Conservation (phyloP, 2,329 filamentous ascomycete species). For the Colletotrichum salicis region DNA sequence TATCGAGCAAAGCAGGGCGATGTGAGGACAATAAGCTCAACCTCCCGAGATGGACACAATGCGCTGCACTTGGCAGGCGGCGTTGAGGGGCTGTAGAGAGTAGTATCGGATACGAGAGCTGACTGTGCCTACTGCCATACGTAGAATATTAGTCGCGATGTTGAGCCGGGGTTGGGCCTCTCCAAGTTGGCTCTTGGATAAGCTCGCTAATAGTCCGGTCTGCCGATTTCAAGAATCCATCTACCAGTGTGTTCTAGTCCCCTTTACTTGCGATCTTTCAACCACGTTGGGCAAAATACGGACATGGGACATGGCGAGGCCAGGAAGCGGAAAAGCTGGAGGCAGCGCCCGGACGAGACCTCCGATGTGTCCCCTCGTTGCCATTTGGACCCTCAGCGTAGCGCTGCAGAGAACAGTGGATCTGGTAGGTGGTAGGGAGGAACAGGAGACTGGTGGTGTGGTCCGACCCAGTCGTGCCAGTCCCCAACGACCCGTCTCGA, state of each 20-base stretch:
- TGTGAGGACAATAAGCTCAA: slow-evolving; percentile 1
- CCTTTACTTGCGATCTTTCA: neutral
- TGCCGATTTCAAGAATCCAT: neutral
- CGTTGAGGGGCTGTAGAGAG: neutral
- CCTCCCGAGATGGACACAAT: slow-evolving; percentile 5
- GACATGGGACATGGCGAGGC: neutral
- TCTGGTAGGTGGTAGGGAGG: neutral
- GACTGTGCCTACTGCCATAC: neutral
- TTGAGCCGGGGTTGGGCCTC: neutral
- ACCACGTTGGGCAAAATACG: neutral
- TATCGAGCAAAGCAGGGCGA: neutral
- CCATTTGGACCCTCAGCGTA: slow-evolving; percentile 1
- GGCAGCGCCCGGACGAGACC: neutral
- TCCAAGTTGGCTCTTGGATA: neutral
- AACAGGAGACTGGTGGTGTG: slow-evolving; percentile 6
- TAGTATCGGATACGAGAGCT: slow-evolving; percentile 3
- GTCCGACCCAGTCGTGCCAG: neutral
- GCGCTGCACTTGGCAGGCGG: neutral
- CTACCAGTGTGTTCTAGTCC: neutral
- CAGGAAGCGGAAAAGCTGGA: neutral
- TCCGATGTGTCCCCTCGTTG: neutral
- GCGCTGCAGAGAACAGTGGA: neutral
- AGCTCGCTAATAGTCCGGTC: neutral
- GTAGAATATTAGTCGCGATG: neutral
- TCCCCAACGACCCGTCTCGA: slow-evolving; percentile 23